Evolutionary conservation across 768 basidiomycete species (phyloP).

Genomic region (Suillus americanus): DNA sequence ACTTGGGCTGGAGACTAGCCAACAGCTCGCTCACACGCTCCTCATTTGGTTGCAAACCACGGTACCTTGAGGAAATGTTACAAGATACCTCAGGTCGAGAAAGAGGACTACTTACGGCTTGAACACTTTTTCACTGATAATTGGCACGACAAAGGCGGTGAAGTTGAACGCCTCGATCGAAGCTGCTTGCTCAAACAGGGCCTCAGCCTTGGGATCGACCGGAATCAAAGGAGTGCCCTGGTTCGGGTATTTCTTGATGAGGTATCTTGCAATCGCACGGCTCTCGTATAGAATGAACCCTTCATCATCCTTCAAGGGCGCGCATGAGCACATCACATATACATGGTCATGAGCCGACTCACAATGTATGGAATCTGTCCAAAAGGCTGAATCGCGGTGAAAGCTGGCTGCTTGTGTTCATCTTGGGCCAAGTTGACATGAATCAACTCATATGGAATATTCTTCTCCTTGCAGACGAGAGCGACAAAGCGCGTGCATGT

Average conservation of each 20-base stretch:
- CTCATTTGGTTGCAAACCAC: constrained; percentile 23
- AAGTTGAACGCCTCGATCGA: constrained; percentile 43
- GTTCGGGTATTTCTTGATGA: constrained; percentile 51
- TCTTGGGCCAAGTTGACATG: constrained; percentile 40
- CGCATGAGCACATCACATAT: neutral
- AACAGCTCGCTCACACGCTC: constrained; percentile 15
- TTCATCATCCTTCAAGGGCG: constrained; percentile 46
- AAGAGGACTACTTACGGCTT: constrained; percentile 39
- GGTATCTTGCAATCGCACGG: constrained; percentile 60
- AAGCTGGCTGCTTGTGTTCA: constrained; percentile 49
- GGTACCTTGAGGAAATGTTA: constrained; percentile 2
- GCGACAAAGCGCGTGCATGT: constrained; percentile 55
- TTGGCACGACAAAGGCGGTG: constrained; percentile 17
- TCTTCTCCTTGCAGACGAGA: constrained; percentile 50
- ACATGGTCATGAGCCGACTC: neutral
- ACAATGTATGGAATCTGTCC: constrained; percentile 51
- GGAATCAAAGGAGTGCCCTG: constrained; percentile 49
- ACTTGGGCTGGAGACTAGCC: constrained; percentile 26
- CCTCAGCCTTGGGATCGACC: constrained; percentile 32
- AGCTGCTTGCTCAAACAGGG: constrained; percentile 30
- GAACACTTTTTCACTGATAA: constrained; percentile 51
- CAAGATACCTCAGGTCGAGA: neutral
- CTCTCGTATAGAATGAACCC: constrained; percentile 64
- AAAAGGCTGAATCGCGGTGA: constrained; percentile 56
- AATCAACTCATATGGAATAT: constrained; percentile 52